A percentile compares a stretch with the other conserved stretches of the same genome.
Conservation (phyloP, 1,284 basidiomycete genomes). For the Porphyrellus sp. region DNA sequence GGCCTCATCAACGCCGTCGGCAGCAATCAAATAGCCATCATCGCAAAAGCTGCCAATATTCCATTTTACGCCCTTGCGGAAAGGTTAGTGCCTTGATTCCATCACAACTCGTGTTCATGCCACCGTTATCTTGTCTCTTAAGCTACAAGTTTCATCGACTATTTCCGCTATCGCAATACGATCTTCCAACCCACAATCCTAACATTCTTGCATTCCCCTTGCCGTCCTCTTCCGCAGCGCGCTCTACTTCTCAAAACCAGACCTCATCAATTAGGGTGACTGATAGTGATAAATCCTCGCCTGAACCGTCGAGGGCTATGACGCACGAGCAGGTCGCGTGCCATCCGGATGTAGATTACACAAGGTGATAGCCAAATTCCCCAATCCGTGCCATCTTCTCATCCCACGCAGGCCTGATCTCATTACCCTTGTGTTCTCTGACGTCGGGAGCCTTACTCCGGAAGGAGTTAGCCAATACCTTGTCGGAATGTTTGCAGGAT, state of each 20-base stretch:
- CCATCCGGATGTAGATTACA: conserved; percentile 83
- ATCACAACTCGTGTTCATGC: conserved; percentile 25
- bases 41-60: conserved; percentile 91
- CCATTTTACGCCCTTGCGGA: conserved; percentile 97
- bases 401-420: conserved; percentile 66
- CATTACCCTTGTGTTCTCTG: conserved; percentile 87
- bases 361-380: conserved; percentile 49
- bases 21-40: conserved; percentile 94
- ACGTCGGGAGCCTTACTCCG: conserved; percentile 89
- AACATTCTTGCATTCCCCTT: conserved; percentile 64
- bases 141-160: conserved; percentile 97
- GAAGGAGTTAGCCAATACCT: conserved; percentile 89
- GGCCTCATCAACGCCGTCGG: conserved; percentile 88
- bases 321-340: conserved; percentile 69
- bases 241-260: conserved; percentile 16
- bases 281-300: conserved; percentile 22
- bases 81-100: conserved; percentile 51
- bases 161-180: conserved; percentile 95
- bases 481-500: conserved; percentile 86
- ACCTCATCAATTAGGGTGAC: conserved; percentile 12
- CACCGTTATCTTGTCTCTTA: conserved; percentile 24
- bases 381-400: conserved; percentile 20
- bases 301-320: conserved; percentile 45
- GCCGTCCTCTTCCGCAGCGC: conserved; percentile 31
- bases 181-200: conserved; percentile 83